phyloP scores from a whole-genome alignment of 1,139 yeast species.

The Fermentozyma sake region DNA sequence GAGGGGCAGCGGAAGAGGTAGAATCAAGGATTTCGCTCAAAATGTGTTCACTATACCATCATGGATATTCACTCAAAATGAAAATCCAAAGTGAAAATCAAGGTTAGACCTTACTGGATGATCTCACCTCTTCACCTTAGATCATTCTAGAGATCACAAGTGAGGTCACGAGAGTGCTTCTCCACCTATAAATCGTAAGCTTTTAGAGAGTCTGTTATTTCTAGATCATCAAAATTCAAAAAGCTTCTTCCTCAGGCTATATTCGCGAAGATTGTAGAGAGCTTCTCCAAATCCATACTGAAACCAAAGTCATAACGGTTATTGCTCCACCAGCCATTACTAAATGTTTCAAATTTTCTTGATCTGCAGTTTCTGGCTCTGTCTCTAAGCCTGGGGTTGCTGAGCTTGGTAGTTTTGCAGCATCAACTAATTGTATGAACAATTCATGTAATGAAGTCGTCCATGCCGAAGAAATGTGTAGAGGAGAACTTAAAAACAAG shows the following conservation, averaged over 20 bases:
- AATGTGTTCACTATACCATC: no score
- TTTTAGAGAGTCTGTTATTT: no score
- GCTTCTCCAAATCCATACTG: slow-evolving; percentile 60
- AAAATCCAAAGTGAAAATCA: no score
- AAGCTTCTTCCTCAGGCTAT: slow-evolving; percentile 3
- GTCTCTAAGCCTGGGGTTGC: slow-evolving; percentile 82
- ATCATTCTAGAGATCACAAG: no score
- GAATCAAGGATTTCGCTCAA: no score
- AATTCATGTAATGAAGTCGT: slow-evolving; percentile 78
- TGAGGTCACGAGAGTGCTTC: no score
- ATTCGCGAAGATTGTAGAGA: slow-evolving; percentile 24
- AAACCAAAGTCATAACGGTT: slow-evolving; percentile 55
- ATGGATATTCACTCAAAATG: no score
- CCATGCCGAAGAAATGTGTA: slow-evolving; percentile 91
- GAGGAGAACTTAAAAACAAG: slow-evolving; percentile 56
- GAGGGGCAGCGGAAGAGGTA: no score
- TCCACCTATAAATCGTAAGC: no score
- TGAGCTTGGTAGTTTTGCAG: slow-evolving; percentile 71
- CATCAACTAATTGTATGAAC: slow-evolving; percentile 82
- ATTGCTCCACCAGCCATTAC: slow-evolving; percentile 64
- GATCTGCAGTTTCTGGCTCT: slow-evolving; percentile 49
- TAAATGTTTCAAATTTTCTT: slow-evolving; percentile 44
- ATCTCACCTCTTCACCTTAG: no score
- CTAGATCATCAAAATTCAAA: no score
- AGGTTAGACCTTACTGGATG: no score